Evolutionary conservation across 768 basidiomycete species (phyloP), one percentile per base, ranked within the genome.

Genomic region (Mycena amicta): DNA sequence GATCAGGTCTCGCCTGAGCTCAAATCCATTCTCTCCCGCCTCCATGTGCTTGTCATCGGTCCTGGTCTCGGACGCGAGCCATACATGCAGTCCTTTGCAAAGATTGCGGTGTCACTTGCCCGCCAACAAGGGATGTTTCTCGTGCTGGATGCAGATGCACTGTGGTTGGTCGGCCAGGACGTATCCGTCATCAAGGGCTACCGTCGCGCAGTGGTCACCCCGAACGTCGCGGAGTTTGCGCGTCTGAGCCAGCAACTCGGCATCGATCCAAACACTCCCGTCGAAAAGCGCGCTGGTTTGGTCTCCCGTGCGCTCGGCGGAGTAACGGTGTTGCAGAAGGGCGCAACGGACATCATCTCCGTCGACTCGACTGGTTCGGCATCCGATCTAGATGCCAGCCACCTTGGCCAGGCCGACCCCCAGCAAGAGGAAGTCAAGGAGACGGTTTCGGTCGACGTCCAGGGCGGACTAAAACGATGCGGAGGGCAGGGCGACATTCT

Each of bases 401-500:
- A 78, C 52, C 37, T 81, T 27, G 72, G 70, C 52, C 75, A 72
- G 11, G 76, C 72, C 0, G 79, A 83, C 63, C 79, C 76, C 0
- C 70, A 80, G n/a, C n/a, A n/a, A 53, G 83, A 85, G 60, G 79
- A 76, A 37, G 78, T 81, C 37, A 77, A 78, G 56, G 86, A 89
- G 66, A 82, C 83, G 3, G 73, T 94, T 3, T 78, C 82, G 52
- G 85, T 90, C 27, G 86, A 90, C 61, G 74, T 80, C 0, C 75
- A 83, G 53, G 97, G 97, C 1, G 95, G 96, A 1, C 65, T 92
- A 66, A 96, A 96, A 75, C 78, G 97, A 55, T 95, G 93, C 66
- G 96, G 97, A 13, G 97, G 97, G 1, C 97, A 98, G 71, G 97
- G 97, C 0, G 97, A 99, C 73, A 86, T 99, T 33, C 71, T 98